phyloP scores from a whole-genome alignment of 257 asterid genomes.

The Rauvolfia tetraphylla region DNA sequence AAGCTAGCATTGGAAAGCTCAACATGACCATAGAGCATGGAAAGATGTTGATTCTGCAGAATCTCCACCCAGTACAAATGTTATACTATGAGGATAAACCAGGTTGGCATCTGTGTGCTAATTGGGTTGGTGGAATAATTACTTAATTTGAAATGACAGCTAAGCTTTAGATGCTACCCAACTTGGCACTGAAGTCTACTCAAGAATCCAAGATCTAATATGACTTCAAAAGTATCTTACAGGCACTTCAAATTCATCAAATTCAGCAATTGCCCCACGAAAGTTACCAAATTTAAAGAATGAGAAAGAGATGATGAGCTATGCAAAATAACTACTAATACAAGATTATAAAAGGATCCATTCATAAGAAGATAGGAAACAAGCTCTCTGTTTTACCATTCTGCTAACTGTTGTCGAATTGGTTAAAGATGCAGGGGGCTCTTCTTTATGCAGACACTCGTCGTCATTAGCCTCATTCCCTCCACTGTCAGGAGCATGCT shows the following conservation, averaged over 20 bases:
- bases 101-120: not conserved
- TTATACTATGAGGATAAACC: not conserved
- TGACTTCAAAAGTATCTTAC: not conserved
- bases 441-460: conserved; percentile 21
- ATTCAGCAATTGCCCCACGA: not conserved
- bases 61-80: not conserved
- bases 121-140: not conserved
- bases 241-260: not conserved
- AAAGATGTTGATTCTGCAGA: not conserved
- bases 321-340: not conserved
- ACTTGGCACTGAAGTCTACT: not conserved
- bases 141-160: not conserved
- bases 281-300: not conserved
- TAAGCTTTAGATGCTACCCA: not conserved
- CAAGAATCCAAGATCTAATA: not conserved
- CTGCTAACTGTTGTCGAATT: conserved; percentile 21
- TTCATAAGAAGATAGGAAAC: not conserved
- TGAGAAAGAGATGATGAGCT: not conserved
- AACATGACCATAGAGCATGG: no score
- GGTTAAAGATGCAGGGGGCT: conserved; percentile 4
- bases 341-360: not conserved
- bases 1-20: not conserved
- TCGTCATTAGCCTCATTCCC: conserved; percentile 20
- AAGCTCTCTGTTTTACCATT: conserved; percentile 22
- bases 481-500: conserved; percentile 14